These are phyloP conservation scores for Neonectria sp. DNA, from an alignment of 2,329 filamentous ascomycete species.

Conservation along the genomic window DNA sequence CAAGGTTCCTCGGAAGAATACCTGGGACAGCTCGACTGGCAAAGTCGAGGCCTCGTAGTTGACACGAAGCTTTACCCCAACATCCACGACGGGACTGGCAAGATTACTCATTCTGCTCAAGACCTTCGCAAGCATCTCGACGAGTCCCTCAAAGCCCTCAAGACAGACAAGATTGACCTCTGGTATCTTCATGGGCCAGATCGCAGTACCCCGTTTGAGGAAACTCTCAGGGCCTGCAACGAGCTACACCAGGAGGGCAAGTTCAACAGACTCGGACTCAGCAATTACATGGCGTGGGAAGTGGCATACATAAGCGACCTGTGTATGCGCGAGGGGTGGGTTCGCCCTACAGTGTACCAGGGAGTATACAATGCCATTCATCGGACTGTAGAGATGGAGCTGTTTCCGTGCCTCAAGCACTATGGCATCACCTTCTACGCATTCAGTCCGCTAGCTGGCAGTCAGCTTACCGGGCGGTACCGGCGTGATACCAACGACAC, in stretches of 20 bases:
- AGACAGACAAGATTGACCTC: slow-evolving; percentile 38
- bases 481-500: slow-evolving; percentile 40
- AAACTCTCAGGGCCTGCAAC: slow-evolving; percentile 78
- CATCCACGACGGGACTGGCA: slow-evolving; percentile 5
- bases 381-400: slow-evolving; percentile 75
- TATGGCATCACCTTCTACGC: slow-evolving; percentile 79
- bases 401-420: slow-evolving; percentile 75
- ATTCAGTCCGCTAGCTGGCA: slow-evolving; percentile 81
- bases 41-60: slow-evolving; percentile 76
- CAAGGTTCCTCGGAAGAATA: slow-evolving; percentile 76
- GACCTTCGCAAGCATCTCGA: slow-evolving; percentile 11
- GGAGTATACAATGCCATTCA: slow-evolving; percentile 72
- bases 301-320: slow-evolving; percentile 81
- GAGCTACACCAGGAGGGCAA: slow-evolving; percentile 81
- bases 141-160: slow-evolving; percentile 28
- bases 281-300: slow-evolving; percentile 83
- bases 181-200: slow-evolving; percentile 66
- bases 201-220: slow-evolving; percentile 74
- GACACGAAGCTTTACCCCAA: slow-evolving; percentile 71
- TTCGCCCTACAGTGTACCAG: slow-evolving; percentile 80
- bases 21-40: slow-evolving; percentile 75
- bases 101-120: slow-evolving; percentile 6
- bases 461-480: slow-evolving; percentile 76
- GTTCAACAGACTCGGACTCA: slow-evolving; percentile 80
- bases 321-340: slow-evolving; percentile 78